Base-by-base conservation (phyloP, 2,329 filamentous ascomycete genomes). In the Colletotrichum sp. region DNA sequence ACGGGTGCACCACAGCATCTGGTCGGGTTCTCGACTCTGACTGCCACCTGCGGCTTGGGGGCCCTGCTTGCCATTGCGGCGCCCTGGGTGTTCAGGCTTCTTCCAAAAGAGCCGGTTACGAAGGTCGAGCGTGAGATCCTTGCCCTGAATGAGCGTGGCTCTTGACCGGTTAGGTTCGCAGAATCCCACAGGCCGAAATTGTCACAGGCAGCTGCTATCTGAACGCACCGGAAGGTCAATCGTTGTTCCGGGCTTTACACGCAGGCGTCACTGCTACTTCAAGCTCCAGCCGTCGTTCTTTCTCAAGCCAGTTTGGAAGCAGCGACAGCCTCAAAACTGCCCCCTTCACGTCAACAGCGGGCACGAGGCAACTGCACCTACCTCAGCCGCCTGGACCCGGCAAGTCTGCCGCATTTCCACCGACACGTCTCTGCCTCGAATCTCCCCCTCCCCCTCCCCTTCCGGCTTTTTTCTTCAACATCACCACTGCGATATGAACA, bases 1-100 rank as follows among this genome's bases (percentile, higher is more conserved):
- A 24, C 70, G 5, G 54, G 67, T 24, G 68, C 67, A 12, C 71
- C 75, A 7, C 74, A 69, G 9, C 67, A 76, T n/a, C 21, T 51
- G 43, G n/a, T 51, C 43, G 43, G 43, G 11, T 51, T 51, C n/a
- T 51, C 43, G n/a, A 51, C 43, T 51, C n/a, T 51, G n/a, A 51
- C 43, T 51, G 43, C 43, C 43, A 51, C 43, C 11, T 51, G 43
- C 2, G 43, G 43, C 6, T 6, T 51, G 18, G 43, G 43, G 43
- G 43, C n/a, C 11, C 4, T 51, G 43, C n/a, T 51, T 51, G 43
- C 43, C 43, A 51, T 51, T n/a, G 43, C n/a, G 43, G 43, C 43
- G 12, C 43, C 43, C 3, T 51, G 43, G 43, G 11, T 51, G 2
- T 51, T 51, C 43, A 21, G 43, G n/a, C 43, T 51, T 21, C 43